Percentiles rank a stretch among this genome's conserved stretches.
Conservation (phyloP, 2,329 filamentous ascomycete species). For the Trichophyton benhamiae region DNA sequence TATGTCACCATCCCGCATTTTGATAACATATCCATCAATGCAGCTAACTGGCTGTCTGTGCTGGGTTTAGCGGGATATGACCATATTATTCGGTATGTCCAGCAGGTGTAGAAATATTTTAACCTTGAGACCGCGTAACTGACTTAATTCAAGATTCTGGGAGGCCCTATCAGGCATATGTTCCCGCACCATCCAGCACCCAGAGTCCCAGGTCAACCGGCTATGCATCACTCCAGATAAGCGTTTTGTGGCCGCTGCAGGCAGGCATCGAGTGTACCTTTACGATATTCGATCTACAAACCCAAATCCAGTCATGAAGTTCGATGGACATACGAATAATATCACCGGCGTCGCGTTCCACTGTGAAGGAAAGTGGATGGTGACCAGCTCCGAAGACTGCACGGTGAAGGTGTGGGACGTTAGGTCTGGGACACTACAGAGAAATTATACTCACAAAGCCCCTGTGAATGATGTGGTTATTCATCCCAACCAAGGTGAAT, state of each 20-base stretch:
- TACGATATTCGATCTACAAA: constrained; percentile 99
- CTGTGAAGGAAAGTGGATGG: constrained; percentile 99
- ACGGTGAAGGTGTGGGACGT: constrained; percentile 98
- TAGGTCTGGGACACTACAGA: constrained; percentile 68
- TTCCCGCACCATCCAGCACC: constrained; percentile 93
- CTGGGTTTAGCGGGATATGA: constrained; percentile 52
- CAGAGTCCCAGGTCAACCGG: constrained; percentile 95
- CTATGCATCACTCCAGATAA: constrained; percentile 98
- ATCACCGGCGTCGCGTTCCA: constrained; percentile 96
- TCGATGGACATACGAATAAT: constrained; percentile 91
- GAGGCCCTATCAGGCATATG: constrained; percentile 96
- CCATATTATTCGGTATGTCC: constrained; percentile 57
- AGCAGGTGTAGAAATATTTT: neutral
- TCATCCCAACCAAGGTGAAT: constrained; percentile 94
- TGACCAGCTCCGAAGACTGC: constrained; percentile 91
- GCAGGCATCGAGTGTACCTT: constrained; percentile 81
- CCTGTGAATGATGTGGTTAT: constrained; percentile 98
- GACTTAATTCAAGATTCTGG: constrained; percentile 61
- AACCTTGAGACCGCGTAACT: neutral
- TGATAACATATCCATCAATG: neutral
- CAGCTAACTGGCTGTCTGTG: too few relatives aligned
- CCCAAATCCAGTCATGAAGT: constrained; percentile 79
- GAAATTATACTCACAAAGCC: constrained; percentile 80
- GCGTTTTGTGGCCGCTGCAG: constrained; percentile 74
- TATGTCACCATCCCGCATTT: constrained; percentile 27